Conservation (phyloP, 2,329 filamentous ascomycete species). For the Fusarium sp. region DNA sequence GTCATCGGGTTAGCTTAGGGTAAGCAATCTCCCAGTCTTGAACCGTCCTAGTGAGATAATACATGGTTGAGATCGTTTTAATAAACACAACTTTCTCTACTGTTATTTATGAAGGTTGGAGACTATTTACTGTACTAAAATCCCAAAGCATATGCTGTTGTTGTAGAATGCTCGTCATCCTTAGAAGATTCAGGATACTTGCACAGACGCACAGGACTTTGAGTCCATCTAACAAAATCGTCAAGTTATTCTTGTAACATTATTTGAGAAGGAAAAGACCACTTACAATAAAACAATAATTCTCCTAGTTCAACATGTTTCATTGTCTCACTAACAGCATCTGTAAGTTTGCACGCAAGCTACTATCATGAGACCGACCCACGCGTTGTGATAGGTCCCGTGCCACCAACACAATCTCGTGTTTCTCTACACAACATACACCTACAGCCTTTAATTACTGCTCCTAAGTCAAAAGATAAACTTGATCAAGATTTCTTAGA, state of each 20-base stretch:
- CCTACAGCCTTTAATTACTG: too few species aligned
- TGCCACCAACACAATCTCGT: constrained; percentile 27
- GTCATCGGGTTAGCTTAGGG: constrained; percentile 36
- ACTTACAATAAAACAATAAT: neutral
- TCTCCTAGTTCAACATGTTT: neutral
- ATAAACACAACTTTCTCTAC: neutral
- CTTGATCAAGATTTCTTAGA: neutral
- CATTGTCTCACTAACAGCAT: neutral
- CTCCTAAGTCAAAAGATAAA: fast-evolving
- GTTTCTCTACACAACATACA: constrained; percentile 2
- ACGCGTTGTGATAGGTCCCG: constrained; percentile 27
- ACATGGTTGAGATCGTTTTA: neutral
- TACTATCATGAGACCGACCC: constrained; percentile 26
- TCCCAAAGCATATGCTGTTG: neutral
- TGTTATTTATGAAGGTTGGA: neutral
- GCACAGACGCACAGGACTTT: too few species aligned
- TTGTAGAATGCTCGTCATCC: too few species aligned
- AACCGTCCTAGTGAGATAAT: neutral
- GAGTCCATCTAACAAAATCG: too few species aligned
- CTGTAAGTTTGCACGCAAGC: constrained; percentile 10
- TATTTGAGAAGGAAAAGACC: neutral
- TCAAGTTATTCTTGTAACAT: too few species aligned
- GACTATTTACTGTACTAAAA: neutral
- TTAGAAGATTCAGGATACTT: too few species aligned
- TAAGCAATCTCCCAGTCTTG: neutral